Base-by-base conservation (phyloP, 1,284 basidiomycete species). In the Ganoderma sinense region DNA sequence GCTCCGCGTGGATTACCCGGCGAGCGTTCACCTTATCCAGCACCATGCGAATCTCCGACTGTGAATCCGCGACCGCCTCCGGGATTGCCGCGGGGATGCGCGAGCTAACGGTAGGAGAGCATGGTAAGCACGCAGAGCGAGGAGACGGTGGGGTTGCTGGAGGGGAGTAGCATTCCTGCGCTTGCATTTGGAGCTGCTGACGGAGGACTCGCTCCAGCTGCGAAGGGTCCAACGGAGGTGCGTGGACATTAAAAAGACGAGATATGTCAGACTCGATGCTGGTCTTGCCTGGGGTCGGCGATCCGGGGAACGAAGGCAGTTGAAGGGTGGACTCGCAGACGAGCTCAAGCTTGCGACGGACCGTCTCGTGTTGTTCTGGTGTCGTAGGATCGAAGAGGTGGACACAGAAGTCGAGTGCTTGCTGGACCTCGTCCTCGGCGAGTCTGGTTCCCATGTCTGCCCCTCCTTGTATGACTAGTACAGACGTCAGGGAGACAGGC, bases 381-480 rank as follows among this genome's bases (percentile, higher is more conserved):
- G 80, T 79, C 4, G 81, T 80, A 14, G 83, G 83, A 62, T 75
- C 78, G 76, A 84, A 84, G 20, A 84, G 77, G 68, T 81, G 76
- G 40, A 80, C 78, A 72, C 82, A 83, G 69, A 84, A 84, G 73
- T 84, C 83, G 65, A 84, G 78, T 31, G 83, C 83, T 53, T 75
- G 77, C 73, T 93, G 89, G 1, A 94, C 84, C 77, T 94, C 93
- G 62, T 82, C 84, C 78, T 92, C 92, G 2, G 90, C 91, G 36
- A 94, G 84, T 20, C 85, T 85, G 40, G 83, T 82, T 16, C 92
- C 92, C 85, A 93, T 88, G 73, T 93, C 92, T 1, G 88, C 88
- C 56, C 88, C 89, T 10, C 92, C 92, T 79, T 93, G 92, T 45
- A 94, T 93, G 33, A 94, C 92, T 93, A 71, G 2, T 55, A 5